Base-by-base conservation (phyloP, 1,284 basidiomycete species). In the Meripilus lineatus region DNA sequence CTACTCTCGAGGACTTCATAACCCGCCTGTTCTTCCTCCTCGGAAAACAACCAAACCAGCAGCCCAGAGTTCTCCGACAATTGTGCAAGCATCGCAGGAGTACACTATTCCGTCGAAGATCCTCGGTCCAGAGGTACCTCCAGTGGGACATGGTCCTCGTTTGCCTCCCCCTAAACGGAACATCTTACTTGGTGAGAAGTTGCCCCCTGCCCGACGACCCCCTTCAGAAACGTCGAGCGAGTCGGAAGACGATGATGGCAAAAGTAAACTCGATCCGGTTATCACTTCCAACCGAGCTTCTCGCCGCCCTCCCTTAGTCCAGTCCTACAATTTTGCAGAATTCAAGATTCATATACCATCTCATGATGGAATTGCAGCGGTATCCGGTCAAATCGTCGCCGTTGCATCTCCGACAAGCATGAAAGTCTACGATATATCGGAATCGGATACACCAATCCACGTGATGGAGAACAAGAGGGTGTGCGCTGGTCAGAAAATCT, bases 271-370 rank as follows among this genome's bases (percentile, higher is more conserved):
- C 0, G 87, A 93, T 47, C 70, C 79, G 17, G 76, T 91, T 44
- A 92, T 93, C 0, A 92, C 95, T 61, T 74, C 80, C 7, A 90
- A 83, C 38, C 76, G 79, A 37, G 85, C 92, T 1, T 94, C 89
- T 20, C 79, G 92, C 6, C 77, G 85, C 0, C 84, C 86, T 1
- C 93, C 93, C 0, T 53, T 47, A 37, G 55, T 65, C 53, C 63
- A 55, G 32, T 72, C 63, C 37, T 75, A 72, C 53, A 61, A 67
- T 30, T 70, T 72, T 52, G 59, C 71, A 47, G 59, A 74, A 44
- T 63, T 63, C 41, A 71, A 74, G 40, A 72, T 88, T 21, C 71
- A 73, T 17, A 71, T 86, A 1, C 72, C 78, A 5, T 71, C 81
- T 0, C 74, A 82, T 51, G 62, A 69, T 0, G 77, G 79, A 1